Evolutionary conservation across 2,329 filamentous ascomycete genomes (phyloP).

Genomic region (Thelonectria blattea): DNA sequence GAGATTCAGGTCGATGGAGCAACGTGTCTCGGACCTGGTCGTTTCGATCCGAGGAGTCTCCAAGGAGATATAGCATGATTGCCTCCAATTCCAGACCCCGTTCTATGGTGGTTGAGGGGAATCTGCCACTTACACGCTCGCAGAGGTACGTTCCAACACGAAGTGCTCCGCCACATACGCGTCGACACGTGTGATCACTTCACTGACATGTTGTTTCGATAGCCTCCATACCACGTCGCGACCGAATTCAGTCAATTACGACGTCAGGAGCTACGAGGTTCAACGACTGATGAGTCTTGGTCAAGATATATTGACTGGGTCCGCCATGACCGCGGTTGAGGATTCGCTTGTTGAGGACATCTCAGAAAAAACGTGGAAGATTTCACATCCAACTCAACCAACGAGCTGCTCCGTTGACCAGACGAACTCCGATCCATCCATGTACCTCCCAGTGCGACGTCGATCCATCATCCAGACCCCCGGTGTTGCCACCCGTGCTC

Average conservation of each 20-base stretch:
- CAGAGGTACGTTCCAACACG: conserved; percentile 34
- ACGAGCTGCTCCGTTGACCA: conserved; percentile 29
- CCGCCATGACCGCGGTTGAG: conserved; percentile 21
- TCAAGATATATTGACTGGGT: conserved; percentile 25
- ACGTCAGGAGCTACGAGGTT: conserved; percentile 29
- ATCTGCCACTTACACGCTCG: conserved; percentile 26
- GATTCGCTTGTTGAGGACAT: conserved; percentile 27
- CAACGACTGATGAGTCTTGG: conserved; percentile 24
- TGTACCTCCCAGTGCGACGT: conserved; percentile 55
- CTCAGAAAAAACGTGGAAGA: conserved; percentile 31
- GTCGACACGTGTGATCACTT: conserved; percentile 19
- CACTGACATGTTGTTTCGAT: conserved; percentile 23
- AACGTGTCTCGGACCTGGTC: conserved; percentile 25
- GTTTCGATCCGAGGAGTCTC: conserved; percentile 30
- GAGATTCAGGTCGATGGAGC: conserved; percentile 25
- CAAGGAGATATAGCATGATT: conserved; percentile 22
- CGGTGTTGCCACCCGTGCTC: conserved; percentile 54
- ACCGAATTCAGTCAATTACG: conserved; percentile 25
- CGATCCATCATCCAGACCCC: conserved; percentile 56
- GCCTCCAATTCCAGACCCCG: conserved; percentile 22
- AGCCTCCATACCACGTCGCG: conserved; percentile 27
- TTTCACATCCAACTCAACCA: conserved; percentile 24
- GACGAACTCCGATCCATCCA: conserved; percentile 54
- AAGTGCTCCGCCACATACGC: background rate
- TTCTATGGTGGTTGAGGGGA: conserved; percentile 26